Base-by-base conservation (phyloP, 208 protist species). In the Leishmania arabica region DNA sequence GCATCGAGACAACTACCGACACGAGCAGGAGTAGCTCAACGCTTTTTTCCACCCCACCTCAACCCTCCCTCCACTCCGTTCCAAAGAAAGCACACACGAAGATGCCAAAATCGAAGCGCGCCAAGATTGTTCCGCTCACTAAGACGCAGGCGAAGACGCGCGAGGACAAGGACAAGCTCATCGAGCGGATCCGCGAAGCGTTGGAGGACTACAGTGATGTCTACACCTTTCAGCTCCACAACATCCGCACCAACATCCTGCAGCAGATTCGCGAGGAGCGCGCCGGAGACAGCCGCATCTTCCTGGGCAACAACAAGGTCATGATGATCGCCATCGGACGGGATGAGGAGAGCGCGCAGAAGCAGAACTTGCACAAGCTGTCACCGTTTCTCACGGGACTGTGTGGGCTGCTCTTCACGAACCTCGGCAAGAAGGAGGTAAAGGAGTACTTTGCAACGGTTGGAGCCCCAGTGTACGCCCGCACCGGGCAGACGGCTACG, bases 251-350 rank as follows among this genome's bases (percentile, higher is more conserved):
- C 1, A 96, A 92, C 83, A 95, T 97, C 83, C 87, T 98, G 13
- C 96, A 99, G 88, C 88, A 97, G 72, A 95, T 99, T 56, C 94
- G 97, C 40, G 90, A 95, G 72, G 93, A 97, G 81, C 95, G 91
- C n/a, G 88, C 68, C 21, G 87, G 13, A n/a, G 92, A 96, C 80
- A 96, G 93, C 82, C 86, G 92, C 45, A 85, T 99, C 53, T 99
- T 99, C 79, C 87, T 99, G 21, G 98, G 98, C 62, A 98, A 98
- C 87, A 99, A 99, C 87, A 97, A 97, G 76, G 85, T 99, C 53
- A 98, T 99, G 92, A 88, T 89, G 83, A 90, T 98, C 78, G 97
- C 97, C 7, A 82, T 99, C 53, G 98, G 98, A 34, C 85, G 89
- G 3, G 93, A 95, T 37, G 85, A 92, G 81, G 94, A 94, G 78